phyloP scores from a whole-genome alignment of 2,329 filamentous ascomycete genomes.

The Ophiostoma novo-ulmi region DNA sequence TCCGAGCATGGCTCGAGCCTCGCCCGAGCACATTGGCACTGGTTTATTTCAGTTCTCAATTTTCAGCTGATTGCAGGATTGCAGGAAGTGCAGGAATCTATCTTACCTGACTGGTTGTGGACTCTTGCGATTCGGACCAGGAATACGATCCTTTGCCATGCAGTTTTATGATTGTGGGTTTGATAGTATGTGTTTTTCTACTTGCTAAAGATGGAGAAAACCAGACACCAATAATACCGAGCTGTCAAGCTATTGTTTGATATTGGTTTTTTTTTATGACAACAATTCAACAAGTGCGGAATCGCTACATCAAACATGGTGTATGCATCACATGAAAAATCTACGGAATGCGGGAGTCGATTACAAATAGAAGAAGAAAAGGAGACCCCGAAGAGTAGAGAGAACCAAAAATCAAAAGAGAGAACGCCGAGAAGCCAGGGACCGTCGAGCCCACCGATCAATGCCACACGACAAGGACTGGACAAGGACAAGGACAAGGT shows the following conservation, averaged over 20 bases:
- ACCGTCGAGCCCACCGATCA: slow-evolving; percentile 1
- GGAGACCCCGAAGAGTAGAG: neutral
- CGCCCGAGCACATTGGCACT: slow-evolving; percentile 9
- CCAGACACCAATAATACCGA: too few relatives aligned
- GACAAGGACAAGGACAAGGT: neutral
- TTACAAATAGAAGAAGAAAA: slow-evolving; percentile 7
- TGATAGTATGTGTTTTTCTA: neutral
- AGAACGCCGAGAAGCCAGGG: too few relatives aligned
- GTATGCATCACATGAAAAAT: too few relatives aligned
- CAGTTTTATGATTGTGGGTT: neutral
- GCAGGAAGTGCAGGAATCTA: too few relatives aligned
- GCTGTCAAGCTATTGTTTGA: neutral
- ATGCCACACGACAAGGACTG: neutral
- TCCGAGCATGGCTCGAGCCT: neutral
- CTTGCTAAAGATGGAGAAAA: neutral
- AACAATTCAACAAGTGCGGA: too few relatives aligned
- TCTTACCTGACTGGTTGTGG: neutral
- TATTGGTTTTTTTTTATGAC: neutral
- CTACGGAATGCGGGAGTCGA: neutral
- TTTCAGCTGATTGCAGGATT: neutral
- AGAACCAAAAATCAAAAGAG: neutral
- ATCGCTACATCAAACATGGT: too few relatives aligned
- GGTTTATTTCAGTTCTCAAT: neutral
- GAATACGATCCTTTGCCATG: slow-evolving; percentile 4
- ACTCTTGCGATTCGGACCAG: neutral